A percentile compares a stretch with the other conserved stretches of the same genome.
These are phyloP conservation scores for Globisporangium recalcitrans DNA, from an alignment of 352 stramenopile species.

Conservation along the genomic window DNA sequence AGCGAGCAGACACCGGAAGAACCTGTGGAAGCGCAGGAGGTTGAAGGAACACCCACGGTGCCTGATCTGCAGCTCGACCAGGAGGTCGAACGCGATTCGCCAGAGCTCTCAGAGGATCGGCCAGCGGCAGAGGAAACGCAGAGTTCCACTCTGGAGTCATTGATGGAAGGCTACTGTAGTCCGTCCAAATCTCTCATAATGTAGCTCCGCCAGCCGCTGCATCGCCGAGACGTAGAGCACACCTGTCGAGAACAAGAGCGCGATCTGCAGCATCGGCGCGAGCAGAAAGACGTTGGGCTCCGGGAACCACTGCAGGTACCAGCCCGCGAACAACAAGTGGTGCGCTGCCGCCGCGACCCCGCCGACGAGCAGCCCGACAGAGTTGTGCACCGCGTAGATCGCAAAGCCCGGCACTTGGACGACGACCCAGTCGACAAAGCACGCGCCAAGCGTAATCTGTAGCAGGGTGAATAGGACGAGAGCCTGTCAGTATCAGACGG, in stretches of 20 bases:
- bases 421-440: constrained; percentile 6
- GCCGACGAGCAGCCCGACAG: background rate
- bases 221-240: constrained; percentile 10
- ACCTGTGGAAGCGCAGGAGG: background rate
- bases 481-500: background rate
- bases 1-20: background rate
- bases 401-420: constrained; percentile 7
- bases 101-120: background rate
- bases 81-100: background rate
- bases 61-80: background rate
- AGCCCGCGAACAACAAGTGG: constrained; percentile 9
- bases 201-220: constrained; percentile 7
- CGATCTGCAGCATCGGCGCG: constrained; percentile 11
- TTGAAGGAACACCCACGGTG: background rate
- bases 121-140: background rate
- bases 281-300: constrained; percentile 7
- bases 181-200: background rate
- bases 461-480: background rate
- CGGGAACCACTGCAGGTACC: constrained; percentile 10
- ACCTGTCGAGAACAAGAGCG: constrained; percentile 9
- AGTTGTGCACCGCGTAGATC: constrained; percentile 1
- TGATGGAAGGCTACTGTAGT: background rate
- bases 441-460: constrained; percentile 1
- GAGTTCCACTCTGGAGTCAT: background rate
- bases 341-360: constrained; percentile 1